A percentile compares a stretch with the other conserved stretches of the same genome.
Evolutionary conservation across 2,329 filamentous ascomycete species (phyloP).

Genomic region (Didymella exigua): DNA sequence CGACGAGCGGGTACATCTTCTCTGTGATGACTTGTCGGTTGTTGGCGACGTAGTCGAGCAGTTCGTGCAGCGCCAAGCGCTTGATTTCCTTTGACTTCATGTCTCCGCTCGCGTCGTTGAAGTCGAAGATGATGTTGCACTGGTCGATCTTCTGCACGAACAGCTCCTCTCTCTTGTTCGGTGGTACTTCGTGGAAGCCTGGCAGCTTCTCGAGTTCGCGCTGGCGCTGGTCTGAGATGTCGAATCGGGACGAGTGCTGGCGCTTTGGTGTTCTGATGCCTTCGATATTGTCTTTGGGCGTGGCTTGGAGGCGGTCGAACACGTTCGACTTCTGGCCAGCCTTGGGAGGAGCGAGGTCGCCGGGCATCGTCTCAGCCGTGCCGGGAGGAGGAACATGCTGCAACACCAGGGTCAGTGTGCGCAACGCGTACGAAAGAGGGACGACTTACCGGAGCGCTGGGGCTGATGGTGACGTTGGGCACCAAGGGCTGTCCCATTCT

Average conservation of each 20-base stretch:
- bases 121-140: conserved; percentile 99
- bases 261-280: conserved; percentile 93
- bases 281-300: conserved; percentile 95
- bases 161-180: conserved; percentile 90
- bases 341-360: conserved; percentile 93
- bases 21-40: conserved; percentile 98
- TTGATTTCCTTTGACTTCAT: conserved; percentile 99
- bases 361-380: conserved; percentile 95
- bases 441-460: conserved; percentile 71
- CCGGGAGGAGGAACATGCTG: conserved; percentile 92
- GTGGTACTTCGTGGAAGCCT: conserved; percentile 96
- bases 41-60: conserved; percentile 97
- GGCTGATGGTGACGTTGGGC: conserved; percentile 92
- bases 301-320: conserved; percentile 87
- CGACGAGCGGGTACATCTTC: conserved; percentile 97
- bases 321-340: conserved; percentile 86
- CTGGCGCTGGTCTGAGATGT: conserved; percentile 88
- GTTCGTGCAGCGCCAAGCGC: conserved; percentile 89
- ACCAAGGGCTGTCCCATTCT: conserved; percentile 68
- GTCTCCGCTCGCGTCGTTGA: conserved; percentile 95
- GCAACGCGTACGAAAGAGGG: not conserved
- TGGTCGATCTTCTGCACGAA: conserved; percentile 99
- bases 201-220: conserved; percentile 96
- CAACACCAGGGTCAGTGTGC: conserved; percentile 11
- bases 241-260: conserved; percentile 96